Base-by-base conservation (phyloP, 1,284 basidiomycete species). In the Anthracocystis panici-leucophaei region DNA sequence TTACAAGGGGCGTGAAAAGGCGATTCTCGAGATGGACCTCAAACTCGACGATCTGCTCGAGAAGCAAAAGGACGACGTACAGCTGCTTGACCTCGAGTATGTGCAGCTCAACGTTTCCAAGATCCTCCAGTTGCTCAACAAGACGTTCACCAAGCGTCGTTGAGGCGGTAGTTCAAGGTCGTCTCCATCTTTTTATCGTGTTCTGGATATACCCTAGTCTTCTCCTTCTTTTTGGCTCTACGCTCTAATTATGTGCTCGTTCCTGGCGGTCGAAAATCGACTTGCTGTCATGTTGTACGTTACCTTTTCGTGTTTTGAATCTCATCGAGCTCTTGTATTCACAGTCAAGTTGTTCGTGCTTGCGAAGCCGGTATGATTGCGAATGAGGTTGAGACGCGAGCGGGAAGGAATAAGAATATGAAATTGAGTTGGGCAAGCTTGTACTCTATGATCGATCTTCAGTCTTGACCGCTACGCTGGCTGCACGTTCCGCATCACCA, bases 11-110 rank as follows among this genome's bases (percentile, higher is more conserved):
- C 90, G 97, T n/a, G 95, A 98, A 83, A 97, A 97, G 88, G 95
- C 97, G 20, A 98, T 99, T 79, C 89, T 99, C 50, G 97, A 99
- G 89, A 99, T 99, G 95, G 97, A 99, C 87, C 89, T 99, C 69
- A 99, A 98, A 88, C 97, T 99, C 82, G 97, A 99, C 86, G 97
- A 99, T 87, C 87, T 99, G 76, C 88, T 99, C 81, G 95, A 99
- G 87, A 85, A 97, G 93, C 96, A 98, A 92, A 97, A 97, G 88
- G 95, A 99, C 86, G 95, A 95, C 87, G 94, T 97, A 80, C 93
- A 95, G 80, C 88, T 95, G 51, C 88, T 99, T 67, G 96, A 98
- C 87, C 88, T 99, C 66, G 95, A 98, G 87, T 98, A 99, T 84
- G 96, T 99, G 59, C 95, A 97, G 86, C 88, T 99, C 74, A 95